Evolutionary conservation across 768 basidiomycete species (phyloP), one percentile per base, ranked within the genome.

Genomic region (Russula abietina): DNA sequence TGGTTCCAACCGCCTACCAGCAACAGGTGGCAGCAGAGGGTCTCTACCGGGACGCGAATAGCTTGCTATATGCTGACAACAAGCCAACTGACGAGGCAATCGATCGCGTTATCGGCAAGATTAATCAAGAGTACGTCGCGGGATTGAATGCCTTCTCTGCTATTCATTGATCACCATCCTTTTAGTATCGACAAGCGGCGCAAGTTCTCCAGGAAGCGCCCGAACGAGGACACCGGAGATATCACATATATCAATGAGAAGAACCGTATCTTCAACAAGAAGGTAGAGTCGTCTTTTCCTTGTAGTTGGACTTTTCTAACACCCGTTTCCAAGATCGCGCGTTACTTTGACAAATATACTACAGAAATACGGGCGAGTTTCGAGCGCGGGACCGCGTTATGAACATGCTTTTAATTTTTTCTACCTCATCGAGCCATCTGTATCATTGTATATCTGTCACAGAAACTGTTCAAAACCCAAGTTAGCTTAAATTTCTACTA

Each of bases 161-260:
- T 64, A 46, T 24, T 54, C 33, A 38, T 10, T 36, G 30, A 51
- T 4, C 54, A 12, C 17, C 3, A 24, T 38, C 56, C 36, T 36
- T 59, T 4, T 68, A 95, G 93, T 69, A 84, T 93, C 68, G 92
- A 94, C 77, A 91, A 92, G 79, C 89, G 91, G 73, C 80, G 83
- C 71, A 94, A 90, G 71, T 92, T 93, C 77, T 93, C 91, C 45
- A 82, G 93, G 67, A 96, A 96, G 76, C 81, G 84, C 81, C 68
- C 83, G 73, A 93, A 96, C 78, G 94, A 98, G 70, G 91, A 91
- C 56, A 89, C 95, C 64, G 94, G 91, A 58, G 95, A 98, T 68
- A 91, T 99, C 74, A 98, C 94, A 6, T 99, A 98, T 73, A 99
- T 99, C 83, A 99, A 99, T 80, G 93, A 98, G 75, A 88, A 89